Conservation (phyloP, 306 rosid species). For the Citrullus amarus region DNA sequence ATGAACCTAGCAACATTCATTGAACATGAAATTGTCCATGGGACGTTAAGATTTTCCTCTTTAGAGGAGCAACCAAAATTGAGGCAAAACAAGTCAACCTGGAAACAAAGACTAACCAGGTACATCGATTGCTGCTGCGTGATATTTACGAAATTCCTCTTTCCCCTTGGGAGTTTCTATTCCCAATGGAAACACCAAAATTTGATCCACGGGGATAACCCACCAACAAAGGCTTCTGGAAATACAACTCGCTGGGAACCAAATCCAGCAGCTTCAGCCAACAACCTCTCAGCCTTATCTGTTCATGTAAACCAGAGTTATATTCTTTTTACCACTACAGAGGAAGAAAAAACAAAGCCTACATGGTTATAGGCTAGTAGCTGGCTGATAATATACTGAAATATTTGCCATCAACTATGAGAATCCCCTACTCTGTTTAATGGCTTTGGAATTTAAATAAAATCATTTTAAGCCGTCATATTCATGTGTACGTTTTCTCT, state of each 20-base stretch:
- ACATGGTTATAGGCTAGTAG: background rate
- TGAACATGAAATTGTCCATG: background rate
- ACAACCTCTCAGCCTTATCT: constrained; percentile 89
- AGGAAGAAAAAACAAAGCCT: background rate
- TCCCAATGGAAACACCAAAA: constrained; percentile 60
- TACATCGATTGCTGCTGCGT: constrained; percentile 69
- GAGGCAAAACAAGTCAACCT: background rate
- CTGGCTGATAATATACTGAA: background rate
- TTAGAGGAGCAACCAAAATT: background rate
- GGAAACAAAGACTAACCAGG: constrained; percentile 40
- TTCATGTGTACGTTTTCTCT: background rate
- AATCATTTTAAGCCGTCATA: background rate
- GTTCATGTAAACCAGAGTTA: constrained; percentile 4
- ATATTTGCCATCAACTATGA: background rate
- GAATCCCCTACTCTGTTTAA: background rate
- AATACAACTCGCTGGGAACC: constrained; percentile 87
- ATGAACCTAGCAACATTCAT: background rate
- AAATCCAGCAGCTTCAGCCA: constrained; percentile 72
- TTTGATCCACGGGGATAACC: constrained; percentile 88
- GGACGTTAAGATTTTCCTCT: background rate
- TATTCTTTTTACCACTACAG: background rate
- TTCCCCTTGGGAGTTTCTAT: constrained; percentile 57
- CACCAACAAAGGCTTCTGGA: constrained; percentile 95
- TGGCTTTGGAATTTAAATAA: background rate
- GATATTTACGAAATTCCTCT: constrained; percentile 81